Evolutionary conservation across 2,329 filamentous ascomycete genomes (phyloP), one percentile per base, ranked within the genome.

Genomic region (Sphaerulina musiva): DNA sequence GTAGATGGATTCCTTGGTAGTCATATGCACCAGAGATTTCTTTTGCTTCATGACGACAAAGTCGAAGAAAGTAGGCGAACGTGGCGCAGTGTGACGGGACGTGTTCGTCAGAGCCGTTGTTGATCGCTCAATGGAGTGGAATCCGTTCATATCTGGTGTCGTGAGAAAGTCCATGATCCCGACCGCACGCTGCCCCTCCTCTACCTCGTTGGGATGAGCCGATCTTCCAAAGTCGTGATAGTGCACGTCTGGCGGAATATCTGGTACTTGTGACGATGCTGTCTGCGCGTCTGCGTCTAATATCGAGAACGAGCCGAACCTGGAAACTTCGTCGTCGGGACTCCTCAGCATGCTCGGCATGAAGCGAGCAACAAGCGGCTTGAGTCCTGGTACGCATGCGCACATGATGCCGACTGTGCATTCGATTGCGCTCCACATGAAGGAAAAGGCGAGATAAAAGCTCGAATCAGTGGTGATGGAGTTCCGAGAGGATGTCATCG

Each of bases 391-490:
- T n/a, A 96, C 87, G 64, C 90, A 95, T 41, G 87, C 91, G 66
- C 89, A 95, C 59, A 90, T 85, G 62, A 96, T 90, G 14, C 89
- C 91, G 1, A 95, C 77, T 61, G 95, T 93, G 66, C 95, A 89
- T 70, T 96, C 91, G 51, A 96, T 83, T 10, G 86, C 87, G 12
- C 87, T 92, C 92, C 91, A 97, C 87, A 95, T 92, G 66, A 95
- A 85, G 0, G 60, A 60, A 43, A 90, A 73, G 0, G 88, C 89
- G 0, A 88, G 87, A 66, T 92, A 90, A 84, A 78, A 83, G 38
- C 77, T 77, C 56, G 81, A 79, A 59, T 83, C 79, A 7, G 73
- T 74, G 8, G 69, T 65, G 11, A 72, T 68, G 43, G 67, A 68
- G 44, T 73, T 75, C 64, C 68, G n/a, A 9, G 45, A 50, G 5